Evolutionary conservation across 768 basidiomycete species (phyloP).

Genomic region (Leccinum imitatum): DNA sequence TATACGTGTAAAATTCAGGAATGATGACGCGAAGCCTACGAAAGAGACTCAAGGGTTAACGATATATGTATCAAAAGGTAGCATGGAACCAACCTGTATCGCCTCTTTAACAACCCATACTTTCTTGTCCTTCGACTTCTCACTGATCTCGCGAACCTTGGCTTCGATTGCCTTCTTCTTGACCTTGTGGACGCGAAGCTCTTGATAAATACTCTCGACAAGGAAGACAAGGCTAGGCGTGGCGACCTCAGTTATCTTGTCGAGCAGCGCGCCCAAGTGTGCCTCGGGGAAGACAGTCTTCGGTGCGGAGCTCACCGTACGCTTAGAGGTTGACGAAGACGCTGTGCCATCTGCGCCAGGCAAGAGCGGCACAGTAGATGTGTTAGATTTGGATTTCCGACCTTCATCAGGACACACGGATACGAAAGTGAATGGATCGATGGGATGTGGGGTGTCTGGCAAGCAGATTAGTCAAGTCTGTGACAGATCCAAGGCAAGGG

Average conservation of each 20-base stretch:
- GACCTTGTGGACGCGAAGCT: conserved; percentile 64
- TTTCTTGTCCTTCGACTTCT: conserved; percentile 71
- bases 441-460: conserved; percentile 66
- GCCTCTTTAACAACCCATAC: conserved; percentile 65
- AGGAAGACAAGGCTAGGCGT: conserved; percentile 64
- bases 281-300: conserved; percentile 70
- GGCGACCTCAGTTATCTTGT: conserved; percentile 60
- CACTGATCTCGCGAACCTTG: conserved; percentile 73
- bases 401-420: conserved; percentile 46
- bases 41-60: background rate
- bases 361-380: conserved; percentile 47
- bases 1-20: conserved; percentile 6
- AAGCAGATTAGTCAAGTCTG: conserved; percentile 5
- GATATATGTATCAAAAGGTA: background rate
- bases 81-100: conserved; percentile 7
- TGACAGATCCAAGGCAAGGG: background rate
- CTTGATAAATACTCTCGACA: conserved; percentile 71
- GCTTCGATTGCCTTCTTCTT: conserved; percentile 85
- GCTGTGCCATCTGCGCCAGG: conserved; percentile 32
- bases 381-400: conserved; percentile 23
- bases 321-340: conserved; percentile 27
- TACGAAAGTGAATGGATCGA: conserved; percentile 78
- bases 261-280: conserved; percentile 57
- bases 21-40: conserved; percentile 11
- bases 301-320: conserved; percentile 29